Percentiles rank a stretch among this genome's conserved stretches.
Conservation (phyloP, 139 green algal species). For the Chara braunii region DNA sequence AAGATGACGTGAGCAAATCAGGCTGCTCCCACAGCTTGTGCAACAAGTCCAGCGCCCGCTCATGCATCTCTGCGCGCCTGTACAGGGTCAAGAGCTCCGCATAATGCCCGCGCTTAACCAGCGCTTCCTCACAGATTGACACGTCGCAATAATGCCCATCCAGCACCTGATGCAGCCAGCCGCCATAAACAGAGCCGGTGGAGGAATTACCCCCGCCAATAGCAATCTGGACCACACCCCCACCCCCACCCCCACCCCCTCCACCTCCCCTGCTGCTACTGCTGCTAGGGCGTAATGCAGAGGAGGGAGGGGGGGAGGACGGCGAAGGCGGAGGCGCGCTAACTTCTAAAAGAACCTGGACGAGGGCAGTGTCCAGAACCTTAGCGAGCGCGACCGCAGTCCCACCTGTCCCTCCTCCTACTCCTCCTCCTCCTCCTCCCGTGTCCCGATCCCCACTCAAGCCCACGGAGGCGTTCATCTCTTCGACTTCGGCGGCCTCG, state of each 20-base stretch:
- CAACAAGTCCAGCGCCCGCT: conserved; percentile 4
- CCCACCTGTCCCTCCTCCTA: neutral
- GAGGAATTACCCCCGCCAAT: too few species aligned
- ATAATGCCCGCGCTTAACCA: conserved; percentile 53
- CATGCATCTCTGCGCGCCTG: conserved; percentile 47
- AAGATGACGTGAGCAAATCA: too few species aligned
- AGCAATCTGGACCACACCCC: too few species aligned
- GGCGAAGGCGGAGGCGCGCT: conserved; percentile 64
- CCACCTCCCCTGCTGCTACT: conserved; percentile 31
- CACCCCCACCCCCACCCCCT: neutral
- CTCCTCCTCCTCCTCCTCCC: neutral
- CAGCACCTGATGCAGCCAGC: too few species aligned
- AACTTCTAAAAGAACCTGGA: conserved; percentile 60
- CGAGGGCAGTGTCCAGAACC: conserved; percentile 71
- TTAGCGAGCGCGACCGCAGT: conserved; percentile 8
- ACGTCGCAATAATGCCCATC: conserved; percentile 28
- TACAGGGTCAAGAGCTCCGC: conserved; percentile 77
- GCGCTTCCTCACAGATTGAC: neutral
- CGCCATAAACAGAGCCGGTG: too few species aligned
- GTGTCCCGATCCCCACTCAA: neutral
- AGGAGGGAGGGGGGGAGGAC: too few species aligned
- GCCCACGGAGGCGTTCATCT: neutral
- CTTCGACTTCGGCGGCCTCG: conserved; percentile 2
- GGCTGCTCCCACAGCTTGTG: neutral
- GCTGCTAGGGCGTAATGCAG: too few species aligned